phyloP scores from a whole-genome alignment of 1,284 basidiomycete genomes.

The Ganoderma lingzhi region DNA sequence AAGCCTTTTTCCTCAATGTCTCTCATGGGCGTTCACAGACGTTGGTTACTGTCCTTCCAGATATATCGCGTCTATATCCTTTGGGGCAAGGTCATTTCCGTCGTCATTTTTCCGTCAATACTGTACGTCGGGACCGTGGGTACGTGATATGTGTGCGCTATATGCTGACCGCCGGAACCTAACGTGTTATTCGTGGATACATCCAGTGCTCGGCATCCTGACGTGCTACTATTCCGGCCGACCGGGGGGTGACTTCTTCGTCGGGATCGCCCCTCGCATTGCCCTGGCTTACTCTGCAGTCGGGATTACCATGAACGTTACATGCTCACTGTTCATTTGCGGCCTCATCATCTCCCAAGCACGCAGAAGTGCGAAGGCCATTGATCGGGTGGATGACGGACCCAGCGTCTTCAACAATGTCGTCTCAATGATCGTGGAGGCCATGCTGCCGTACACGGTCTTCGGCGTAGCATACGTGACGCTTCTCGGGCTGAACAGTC shows the following conservation, averaged over 20 bases:
- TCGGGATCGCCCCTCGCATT: constrained; percentile 20
- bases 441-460: constrained; percentile 29
- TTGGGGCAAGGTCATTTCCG: constrained; percentile 11
- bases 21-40: background rate
- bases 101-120: constrained; percentile 11
- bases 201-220: constrained; percentile 16
- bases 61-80: constrained; percentile 23
- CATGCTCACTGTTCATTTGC: constrained; percentile 25
- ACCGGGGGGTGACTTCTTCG: constrained; percentile 21
- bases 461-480: constrained; percentile 28
- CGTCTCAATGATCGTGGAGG: constrained; percentile 25
- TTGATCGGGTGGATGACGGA: background rate
- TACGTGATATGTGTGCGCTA: background rate
- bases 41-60: constrained; percentile 2
- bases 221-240: constrained; percentile 19
- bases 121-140: constrained; percentile 23
- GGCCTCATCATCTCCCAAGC: constrained; percentile 22
- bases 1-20: background rate
- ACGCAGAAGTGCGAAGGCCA: background rate
- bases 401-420: background rate
- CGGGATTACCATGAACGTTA: constrained; percentile 24
- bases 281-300: constrained; percentile 23
- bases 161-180: background rate
- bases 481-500: constrained; percentile 25
- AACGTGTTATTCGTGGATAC: background rate